These are phyloP conservation scores for Colletotrichum kahawae DNA, from an alignment of 2,329 filamentous ascomycete genomes.

Conservation along the genomic window DNA sequence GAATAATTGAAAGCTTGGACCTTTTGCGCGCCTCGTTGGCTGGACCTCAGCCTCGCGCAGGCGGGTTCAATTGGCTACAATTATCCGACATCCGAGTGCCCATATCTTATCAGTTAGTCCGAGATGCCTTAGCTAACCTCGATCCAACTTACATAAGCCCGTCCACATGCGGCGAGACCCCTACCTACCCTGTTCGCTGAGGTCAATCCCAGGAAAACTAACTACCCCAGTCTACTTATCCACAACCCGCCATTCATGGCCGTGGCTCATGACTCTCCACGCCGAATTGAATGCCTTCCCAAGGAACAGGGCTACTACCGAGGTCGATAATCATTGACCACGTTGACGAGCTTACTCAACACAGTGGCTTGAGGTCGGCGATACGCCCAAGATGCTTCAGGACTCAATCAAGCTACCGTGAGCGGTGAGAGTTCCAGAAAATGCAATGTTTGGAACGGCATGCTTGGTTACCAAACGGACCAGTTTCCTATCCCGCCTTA, in stretches of 20 bases:
- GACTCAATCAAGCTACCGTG: not conserved
- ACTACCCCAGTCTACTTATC: constrained; percentile 2
- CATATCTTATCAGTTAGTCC: constrained; percentile 20
- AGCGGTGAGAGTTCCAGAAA: not conserved
- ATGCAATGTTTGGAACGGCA: not conserved
- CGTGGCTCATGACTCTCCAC: constrained; percentile 2
- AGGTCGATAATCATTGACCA: not conserved
- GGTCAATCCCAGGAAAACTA: not conserved
- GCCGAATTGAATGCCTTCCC: not conserved
- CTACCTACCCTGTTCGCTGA: not conserved
- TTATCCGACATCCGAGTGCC: not conserved
- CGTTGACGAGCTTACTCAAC: not conserved
- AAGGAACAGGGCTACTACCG: not conserved
- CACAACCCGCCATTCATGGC: not conserved
- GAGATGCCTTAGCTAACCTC: not conserved
- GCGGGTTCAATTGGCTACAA: not conserved
- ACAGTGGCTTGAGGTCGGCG: not conserved
- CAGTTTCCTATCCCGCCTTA: not conserved
- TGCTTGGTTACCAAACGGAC: not conserved
- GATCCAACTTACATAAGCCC: not conserved
- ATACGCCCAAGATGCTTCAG: not conserved
- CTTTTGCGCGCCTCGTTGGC: constrained; percentile 2
- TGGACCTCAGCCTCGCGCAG: constrained; percentile 8
- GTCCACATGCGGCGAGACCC: not conserved
- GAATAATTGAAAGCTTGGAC: constrained; percentile 23